These are phyloP conservation scores for Mrakia blollopis DNA, from an alignment of 768 basidiomycete genomes.

Conservation along the genomic window DNA sequence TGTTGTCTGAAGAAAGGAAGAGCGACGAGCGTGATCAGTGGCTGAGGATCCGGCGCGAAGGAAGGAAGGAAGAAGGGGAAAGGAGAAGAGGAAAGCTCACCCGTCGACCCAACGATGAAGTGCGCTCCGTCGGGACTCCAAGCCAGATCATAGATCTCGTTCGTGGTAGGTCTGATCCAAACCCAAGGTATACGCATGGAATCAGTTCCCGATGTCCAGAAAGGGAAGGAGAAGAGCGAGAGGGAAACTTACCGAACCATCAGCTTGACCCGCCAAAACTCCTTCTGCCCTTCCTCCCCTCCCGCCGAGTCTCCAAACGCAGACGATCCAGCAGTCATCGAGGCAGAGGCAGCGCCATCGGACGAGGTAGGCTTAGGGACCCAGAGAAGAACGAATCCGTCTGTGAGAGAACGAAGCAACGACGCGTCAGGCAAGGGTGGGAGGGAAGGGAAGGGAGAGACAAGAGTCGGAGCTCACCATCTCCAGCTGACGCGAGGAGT, in stretches of 20 bases:
- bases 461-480: constrained; percentile 63
- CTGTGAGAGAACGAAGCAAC: constrained; percentile 47
- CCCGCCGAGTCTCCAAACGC: constrained; percentile 75
- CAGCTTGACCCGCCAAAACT: constrained; percentile 82
- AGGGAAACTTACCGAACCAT: constrained; percentile 62
- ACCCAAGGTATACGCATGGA: neutral
- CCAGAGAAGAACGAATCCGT: constrained; percentile 98
- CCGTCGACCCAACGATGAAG: constrained; percentile 87
- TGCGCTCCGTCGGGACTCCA: constrained; percentile 96
- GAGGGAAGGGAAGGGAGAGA: neutral
- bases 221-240: neutral
- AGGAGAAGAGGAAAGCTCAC: neutral
- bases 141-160: constrained; percentile 96
- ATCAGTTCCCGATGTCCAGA: neutral
- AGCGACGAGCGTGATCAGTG: no score
- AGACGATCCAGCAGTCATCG: constrained; percentile 57
- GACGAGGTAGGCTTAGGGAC: constrained; percentile 56
- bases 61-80: neutral
- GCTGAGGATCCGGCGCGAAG: neutral
- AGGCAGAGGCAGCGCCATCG: neutral
- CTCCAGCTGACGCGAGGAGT: constrained; percentile 90
- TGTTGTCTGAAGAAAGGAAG: constrained; percentile 57
- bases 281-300: constrained; percentile 85
- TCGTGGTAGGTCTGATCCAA: constrained; percentile 67
- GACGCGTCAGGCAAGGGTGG: neutral